These are phyloP conservation scores for Chlorella variabilis DNA, from an alignment of 163 green algal species.

Conservation along the genomic window DNA sequence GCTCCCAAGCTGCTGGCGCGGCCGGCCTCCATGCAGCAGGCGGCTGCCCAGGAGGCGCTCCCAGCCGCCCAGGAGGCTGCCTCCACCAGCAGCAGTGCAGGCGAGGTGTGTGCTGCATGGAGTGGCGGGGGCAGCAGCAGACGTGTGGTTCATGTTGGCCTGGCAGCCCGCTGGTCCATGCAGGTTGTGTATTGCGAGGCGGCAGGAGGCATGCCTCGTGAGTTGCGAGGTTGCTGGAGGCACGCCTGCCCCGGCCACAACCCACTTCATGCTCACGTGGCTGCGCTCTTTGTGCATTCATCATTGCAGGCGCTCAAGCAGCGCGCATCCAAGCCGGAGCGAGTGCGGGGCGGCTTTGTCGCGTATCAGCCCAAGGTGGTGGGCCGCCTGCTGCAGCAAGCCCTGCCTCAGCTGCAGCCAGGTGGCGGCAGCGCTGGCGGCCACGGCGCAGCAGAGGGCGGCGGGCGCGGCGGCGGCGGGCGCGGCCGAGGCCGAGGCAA, in stretches of 20 bases:
- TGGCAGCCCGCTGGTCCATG: too few species aligned
- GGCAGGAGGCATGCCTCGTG: too few species aligned
- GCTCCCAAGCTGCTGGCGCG: neutral
- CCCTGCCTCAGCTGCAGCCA: conserved; percentile 9
- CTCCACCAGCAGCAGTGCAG: neutral
- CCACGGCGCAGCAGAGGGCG: neutral
- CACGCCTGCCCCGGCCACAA: too few species aligned
- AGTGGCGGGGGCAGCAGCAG: too few species aligned
- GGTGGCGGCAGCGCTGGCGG: neutral
- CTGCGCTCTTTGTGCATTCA: neutral
- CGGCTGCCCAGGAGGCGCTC: neutral
- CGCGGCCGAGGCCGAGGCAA: neutral
- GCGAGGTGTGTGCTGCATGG: too few species aligned
- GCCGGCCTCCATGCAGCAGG: neutral
- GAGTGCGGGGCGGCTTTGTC: conserved; percentile 9
- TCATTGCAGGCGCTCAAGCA: conserved; percentile 15
- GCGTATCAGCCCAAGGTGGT: conserved; percentile 30
- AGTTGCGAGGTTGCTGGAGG: too few species aligned
- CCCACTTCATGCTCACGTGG: too few species aligned
- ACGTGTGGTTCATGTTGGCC: too few species aligned
- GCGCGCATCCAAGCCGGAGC: conserved; percentile 4
- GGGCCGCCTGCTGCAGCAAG: conserved; percentile 17
- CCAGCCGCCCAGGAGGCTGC: neutral
- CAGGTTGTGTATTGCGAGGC: too few species aligned
- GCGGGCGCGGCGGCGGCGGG: neutral